Evolutionary conservation across 306 rosid genomes (phyloP).

Genomic region (Inga oerstediana): DNA sequence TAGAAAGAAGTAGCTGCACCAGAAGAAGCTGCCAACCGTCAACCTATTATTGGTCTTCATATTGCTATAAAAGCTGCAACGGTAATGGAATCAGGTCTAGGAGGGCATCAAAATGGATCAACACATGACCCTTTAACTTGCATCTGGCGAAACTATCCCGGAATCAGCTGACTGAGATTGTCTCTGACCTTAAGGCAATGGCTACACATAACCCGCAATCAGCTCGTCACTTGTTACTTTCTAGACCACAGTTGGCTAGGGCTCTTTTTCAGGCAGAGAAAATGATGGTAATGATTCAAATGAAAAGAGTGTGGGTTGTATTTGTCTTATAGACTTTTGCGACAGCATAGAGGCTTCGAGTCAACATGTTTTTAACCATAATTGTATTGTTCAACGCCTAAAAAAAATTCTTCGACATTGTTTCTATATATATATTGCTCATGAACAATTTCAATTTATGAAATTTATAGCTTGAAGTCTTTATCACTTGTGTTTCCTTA

Average conservation of each 20-base stretch:
- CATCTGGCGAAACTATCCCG: conserved; percentile 54
- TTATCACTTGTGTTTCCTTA: too few species aligned
- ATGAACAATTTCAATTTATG: too few species aligned
- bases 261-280: conserved; percentile 98
- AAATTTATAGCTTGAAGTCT: too few species aligned
- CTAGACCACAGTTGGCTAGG: conserved; percentile 87
- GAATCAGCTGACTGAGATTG: conserved; percentile 47
- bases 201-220: conserved; percentile 73
- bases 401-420: too few species aligned
- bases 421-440: too few species aligned
- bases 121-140: conserved; percentile 54
- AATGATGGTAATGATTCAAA: conserved; percentile 83
- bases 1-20: conserved; percentile 65
- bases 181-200: conserved; percentile 79
- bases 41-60: conserved; percentile 87
- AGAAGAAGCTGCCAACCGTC: conserved; percentile 53
- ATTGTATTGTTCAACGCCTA: too few species aligned
- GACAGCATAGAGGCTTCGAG: too few species aligned
- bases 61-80: conserved; percentile 83
- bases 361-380: too few species aligned
- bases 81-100: conserved; percentile 84
- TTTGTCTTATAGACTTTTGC: too few species aligned
- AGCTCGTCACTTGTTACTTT: conserved; percentile 77
- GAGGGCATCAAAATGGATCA: conserved; percentile 63
- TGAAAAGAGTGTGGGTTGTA: too few species aligned